phyloP scores from a whole-genome alignment of 1,139 yeast genomes.

The Suzukiozyma palmioleophila region DNA sequence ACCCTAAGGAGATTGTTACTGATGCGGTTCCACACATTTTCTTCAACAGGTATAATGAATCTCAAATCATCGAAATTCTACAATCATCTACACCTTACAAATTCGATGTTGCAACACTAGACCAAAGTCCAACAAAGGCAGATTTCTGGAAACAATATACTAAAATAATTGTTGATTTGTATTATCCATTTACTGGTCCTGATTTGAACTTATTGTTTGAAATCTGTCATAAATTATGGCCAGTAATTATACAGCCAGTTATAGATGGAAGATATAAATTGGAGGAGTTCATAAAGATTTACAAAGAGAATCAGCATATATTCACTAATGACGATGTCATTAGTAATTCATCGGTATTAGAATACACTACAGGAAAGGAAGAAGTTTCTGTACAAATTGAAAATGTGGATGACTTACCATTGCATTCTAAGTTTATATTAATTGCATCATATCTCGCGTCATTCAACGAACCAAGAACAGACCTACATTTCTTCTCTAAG shows the following conservation, averaged over 20 bases:
- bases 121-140: constrained; percentile 13
- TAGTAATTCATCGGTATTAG: constrained; percentile 27
- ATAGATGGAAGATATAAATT: constrained; percentile 24
- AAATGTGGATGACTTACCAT: constrained; percentile 41
- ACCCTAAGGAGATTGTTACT: constrained; percentile 45
- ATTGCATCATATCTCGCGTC: constrained; percentile 73
- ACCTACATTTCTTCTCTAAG: constrained; percentile 56
- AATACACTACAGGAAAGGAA: constrained; percentile 20
- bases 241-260: constrained; percentile 42
- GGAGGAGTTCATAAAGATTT: constrained; percentile 43
- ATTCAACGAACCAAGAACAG: constrained; percentile 55
- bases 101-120: constrained; percentile 24
- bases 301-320: constrained; percentile 37
- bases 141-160: constrained; percentile 48
- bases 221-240: constrained; percentile 48
- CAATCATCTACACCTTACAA: constrained; percentile 21
- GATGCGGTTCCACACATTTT: constrained; percentile 46
- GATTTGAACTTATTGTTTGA: constrained; percentile 42
- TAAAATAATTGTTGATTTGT: constrained; percentile 49
- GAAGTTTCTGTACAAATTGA: constrained; percentile 16
- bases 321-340: constrained; percentile 40
- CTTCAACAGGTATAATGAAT: constrained; percentile 43
- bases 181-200: constrained; percentile 50
- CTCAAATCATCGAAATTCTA: constrained; percentile 36
- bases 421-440: constrained; percentile 54